Evolutionary conservation across 148 eudicot genomes (phyloP), one percentile per base, ranked within the genome.

Genomic region (Bassia scoparia): DNA sequence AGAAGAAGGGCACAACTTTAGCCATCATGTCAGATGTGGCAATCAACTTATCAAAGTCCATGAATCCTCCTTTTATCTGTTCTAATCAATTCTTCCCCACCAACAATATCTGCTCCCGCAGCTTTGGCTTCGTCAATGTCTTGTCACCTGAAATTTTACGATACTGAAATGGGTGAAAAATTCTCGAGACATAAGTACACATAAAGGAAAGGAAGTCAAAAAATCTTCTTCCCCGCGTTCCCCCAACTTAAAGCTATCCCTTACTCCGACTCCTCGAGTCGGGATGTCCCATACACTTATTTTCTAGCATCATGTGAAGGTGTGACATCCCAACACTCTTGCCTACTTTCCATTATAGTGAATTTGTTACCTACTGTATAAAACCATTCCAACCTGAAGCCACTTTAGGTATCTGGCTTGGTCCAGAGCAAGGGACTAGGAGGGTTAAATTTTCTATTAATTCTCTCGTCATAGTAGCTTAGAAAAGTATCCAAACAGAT

Each of bases 1-100:
- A 56, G 29, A 43, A 55, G n/a, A n/a, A 43, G 60, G 68, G 72
- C 20, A 71, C 64, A 61, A 94, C 98, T 97, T 94, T 94, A 44
- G 98, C 95, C 98, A 94, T 94, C 98, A 94, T 94, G 81, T 94
- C 98, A 24, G 98, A 95, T 68, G 95, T 88, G 58, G 98, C 98
- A 86, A 94, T 89, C 50, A 94, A 78, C 80, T 91, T 91, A 77
- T 94, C 98, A 68, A 94, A 94, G 71, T 91, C 97, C 98, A 94
- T 89, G 83, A 91, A 94, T 74, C 98, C 97, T 55, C 81, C 90
- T 81, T 94, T 94, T 49, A 94, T 91, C 77, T 88, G 91, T 77
- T 83, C 86, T 77, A 94, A n/a, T 94, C 85, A 94, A 82, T 74
- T 94, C 97, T 61, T 94, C 97, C 76, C 98, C 98, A 60, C 98